A percentile compares a stretch with the other conserved stretches of the same genome.
Evolutionary conservation across 2,329 filamentous ascomycete species (phyloP).

Genomic region (Chaetomiaceae sp.): DNA sequence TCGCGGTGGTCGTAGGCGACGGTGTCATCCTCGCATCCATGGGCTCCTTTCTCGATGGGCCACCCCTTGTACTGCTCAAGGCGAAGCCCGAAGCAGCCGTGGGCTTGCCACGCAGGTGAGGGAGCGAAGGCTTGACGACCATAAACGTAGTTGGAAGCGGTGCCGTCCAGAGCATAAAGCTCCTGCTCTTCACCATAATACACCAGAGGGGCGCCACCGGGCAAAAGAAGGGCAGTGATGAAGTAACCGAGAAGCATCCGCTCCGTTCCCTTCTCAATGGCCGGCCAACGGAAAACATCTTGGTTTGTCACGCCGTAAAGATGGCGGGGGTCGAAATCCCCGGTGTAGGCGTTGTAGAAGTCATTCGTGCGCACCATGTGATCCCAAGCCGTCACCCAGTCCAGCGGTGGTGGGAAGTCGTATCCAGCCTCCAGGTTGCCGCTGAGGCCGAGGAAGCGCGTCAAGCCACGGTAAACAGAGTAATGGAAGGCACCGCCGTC

Average conservation of each 20-base stretch:
- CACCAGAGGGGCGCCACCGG: slow-evolving; percentile 55
- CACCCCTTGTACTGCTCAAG: slow-evolving; percentile 51
- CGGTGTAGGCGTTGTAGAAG: slow-evolving; percentile 26
- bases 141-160: slow-evolving; percentile 58
- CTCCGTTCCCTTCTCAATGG: slow-evolving; percentile 51
- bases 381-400: slow-evolving; percentile 49
- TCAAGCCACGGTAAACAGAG: slow-evolving; percentile 57
- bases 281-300: slow-evolving; percentile 61
- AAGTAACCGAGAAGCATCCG: slow-evolving; percentile 53
- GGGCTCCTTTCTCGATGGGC: slow-evolving; percentile 47
- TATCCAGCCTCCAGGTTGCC: slow-evolving; percentile 50
- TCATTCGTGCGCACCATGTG: slow-evolving; percentile 49
- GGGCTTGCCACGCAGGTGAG: slow-evolving; percentile 56
- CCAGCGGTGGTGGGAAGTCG: slow-evolving; percentile 47
- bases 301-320: slow-evolving; percentile 60
- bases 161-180: slow-evolving; percentile 57
- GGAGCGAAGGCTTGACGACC: slow-evolving; percentile 59
- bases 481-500: slow-evolving; percentile 61
- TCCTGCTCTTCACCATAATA: slow-evolving; percentile 61
- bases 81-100: slow-evolving; percentile 55
- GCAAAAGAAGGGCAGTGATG: slow-evolving; percentile 54
- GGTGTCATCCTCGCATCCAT: slow-evolving; percentile 50
- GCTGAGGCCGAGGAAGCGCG: slow-evolving; percentile 56
- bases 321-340: slow-evolving; percentile 54
- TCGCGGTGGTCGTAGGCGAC: slow-evolving; percentile 58